Percentiles rank a stretch among this genome's conserved stretches.
Conservation (phyloP, 805 yeast species). For the Cyberlindnera mycetangii region DNA sequence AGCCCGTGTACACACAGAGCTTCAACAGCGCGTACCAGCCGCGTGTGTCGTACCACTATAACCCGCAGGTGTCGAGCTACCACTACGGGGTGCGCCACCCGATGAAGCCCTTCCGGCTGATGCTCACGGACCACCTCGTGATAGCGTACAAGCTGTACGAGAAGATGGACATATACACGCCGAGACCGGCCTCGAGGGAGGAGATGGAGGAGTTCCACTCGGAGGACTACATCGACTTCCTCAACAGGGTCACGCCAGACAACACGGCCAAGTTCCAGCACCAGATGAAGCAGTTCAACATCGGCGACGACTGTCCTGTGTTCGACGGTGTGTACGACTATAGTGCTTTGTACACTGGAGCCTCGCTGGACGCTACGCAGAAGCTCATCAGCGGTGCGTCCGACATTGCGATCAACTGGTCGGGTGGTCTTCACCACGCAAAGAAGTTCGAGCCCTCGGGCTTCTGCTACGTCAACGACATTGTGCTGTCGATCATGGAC, state of each 20-base stretch:
- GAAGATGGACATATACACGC: conserved; percentile 84
- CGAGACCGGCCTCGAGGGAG: conserved; percentile 76
- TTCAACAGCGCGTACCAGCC: conserved; percentile 41
- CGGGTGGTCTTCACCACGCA: conserved; percentile 97
- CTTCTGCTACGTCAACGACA: conserved; percentile 93
- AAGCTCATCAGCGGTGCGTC: conserved; percentile 81
- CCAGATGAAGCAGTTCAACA: conserved; percentile 73
- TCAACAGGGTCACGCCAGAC: conserved; percentile 88
- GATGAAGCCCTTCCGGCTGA: conserved; percentile 95
- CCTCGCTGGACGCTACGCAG: conserved; percentile 89
- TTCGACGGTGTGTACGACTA: conserved; percentile 93
- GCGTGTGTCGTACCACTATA: conserved; percentile 83
- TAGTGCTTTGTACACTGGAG: conserved; percentile 87
- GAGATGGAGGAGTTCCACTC: conserved; percentile 83
- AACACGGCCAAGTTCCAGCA: conserved; percentile 66
- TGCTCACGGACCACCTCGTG: conserved; percentile 91
- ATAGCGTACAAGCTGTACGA: conserved; percentile 82
- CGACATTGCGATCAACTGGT: conserved; percentile 94
- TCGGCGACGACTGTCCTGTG: conserved; percentile 92
- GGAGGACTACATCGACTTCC: conserved; percentile 88
- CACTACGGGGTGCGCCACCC: conserved; percentile 95
- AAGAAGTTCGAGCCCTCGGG: conserved; percentile 93
- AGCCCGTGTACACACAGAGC: conserved; percentile 46
- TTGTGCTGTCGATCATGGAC: conserved; percentile 83
- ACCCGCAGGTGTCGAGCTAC: conserved; percentile 73